Percentiles rank a stretch among this genome's conserved stretches.
Evolutionary conservation across 192 early-diverging fungal genomes (phyloP).

Genomic region (Diversispora epigaea): DNA sequence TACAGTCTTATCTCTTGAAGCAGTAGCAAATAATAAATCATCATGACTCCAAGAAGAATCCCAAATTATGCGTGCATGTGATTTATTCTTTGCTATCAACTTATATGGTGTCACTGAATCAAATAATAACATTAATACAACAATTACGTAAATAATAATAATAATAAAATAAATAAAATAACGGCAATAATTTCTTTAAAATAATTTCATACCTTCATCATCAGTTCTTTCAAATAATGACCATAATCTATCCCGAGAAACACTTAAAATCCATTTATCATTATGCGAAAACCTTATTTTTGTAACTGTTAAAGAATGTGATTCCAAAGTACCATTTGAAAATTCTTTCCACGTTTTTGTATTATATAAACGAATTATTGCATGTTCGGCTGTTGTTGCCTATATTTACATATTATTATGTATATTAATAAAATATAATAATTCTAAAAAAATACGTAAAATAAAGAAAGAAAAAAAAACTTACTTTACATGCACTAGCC

Average conservation of each 20-base stretch:
- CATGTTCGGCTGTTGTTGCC: constrained; percentile 72
- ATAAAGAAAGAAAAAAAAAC: too few species aligned
- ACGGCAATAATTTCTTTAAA: constrained; percentile 23
- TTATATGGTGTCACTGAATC: constrained; percentile 52
- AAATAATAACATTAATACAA: not conserved
- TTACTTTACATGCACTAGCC: constrained; percentile 74
- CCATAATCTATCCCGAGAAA: constrained; percentile 89
- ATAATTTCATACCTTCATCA: constrained; percentile 32
- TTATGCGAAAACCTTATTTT: constrained; percentile 75
- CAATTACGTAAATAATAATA: not conserved
- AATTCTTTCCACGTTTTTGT: constrained; percentile 70
- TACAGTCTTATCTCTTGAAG: constrained; percentile 86
- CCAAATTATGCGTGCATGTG: constrained; percentile 95
- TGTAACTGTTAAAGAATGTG: constrained; percentile 86
- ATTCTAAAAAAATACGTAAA: not conserved
- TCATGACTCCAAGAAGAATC: constrained; percentile 80
- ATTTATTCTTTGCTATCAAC: constrained; percentile 61
- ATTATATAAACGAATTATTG: constrained; percentile 69
- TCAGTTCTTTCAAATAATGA: constrained; percentile 65
- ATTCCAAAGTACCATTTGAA: constrained; percentile 46
- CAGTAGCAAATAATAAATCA: constrained; percentile 82
- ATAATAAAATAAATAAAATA: not conserved
- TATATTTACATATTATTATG: constrained; percentile 8
- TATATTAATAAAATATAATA: not conserved
- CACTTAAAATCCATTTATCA: constrained; percentile 70